Percentiles rank a stretch among this genome's conserved stretches.
Conservation (phyloP, 441 rosid genomes). For the Gossypium lobatum region DNA sequence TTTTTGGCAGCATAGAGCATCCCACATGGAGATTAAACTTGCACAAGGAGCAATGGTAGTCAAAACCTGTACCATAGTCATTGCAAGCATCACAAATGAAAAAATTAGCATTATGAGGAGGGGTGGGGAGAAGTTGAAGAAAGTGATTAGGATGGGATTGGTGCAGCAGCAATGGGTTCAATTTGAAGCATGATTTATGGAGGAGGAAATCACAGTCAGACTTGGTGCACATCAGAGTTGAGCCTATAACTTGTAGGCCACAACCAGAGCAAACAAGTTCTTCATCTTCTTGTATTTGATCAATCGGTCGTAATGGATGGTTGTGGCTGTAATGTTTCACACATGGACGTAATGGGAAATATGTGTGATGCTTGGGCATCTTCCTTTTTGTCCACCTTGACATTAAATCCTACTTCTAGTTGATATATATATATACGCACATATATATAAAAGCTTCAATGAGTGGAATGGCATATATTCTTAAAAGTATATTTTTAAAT, state of each 20-base stretch:
- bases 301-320: conserved; percentile 9
- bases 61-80: conserved; percentile 27
- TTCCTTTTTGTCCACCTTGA: neutral
- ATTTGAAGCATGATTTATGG: conserved; percentile 1
- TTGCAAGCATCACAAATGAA: conserved; percentile 20
- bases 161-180: neutral
- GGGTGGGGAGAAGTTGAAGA: conserved; percentile 16
- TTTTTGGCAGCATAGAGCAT: conserved; percentile 26
- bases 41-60: conserved; percentile 18
- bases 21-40: conserved; percentile 24
- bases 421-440: no score
- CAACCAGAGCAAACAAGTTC: conserved; percentile 1
- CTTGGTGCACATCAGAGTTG: neutral
- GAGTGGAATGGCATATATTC: no score
- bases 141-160: neutral
- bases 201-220: neutral
- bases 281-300: neutral
- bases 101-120: neutral
- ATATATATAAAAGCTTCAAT: no score
- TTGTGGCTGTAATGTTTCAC: conserved; percentile 13
- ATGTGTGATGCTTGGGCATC: neutral
- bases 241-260: neutral
- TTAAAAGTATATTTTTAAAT: no score
- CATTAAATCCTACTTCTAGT: neutral
- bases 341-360: neutral